Evolutionary conservation across 2,329 filamentous ascomycete genomes (phyloP), one percentile per base, ranked within the genome.

Genomic region (Calonectria pseudoturangicola): DNA sequence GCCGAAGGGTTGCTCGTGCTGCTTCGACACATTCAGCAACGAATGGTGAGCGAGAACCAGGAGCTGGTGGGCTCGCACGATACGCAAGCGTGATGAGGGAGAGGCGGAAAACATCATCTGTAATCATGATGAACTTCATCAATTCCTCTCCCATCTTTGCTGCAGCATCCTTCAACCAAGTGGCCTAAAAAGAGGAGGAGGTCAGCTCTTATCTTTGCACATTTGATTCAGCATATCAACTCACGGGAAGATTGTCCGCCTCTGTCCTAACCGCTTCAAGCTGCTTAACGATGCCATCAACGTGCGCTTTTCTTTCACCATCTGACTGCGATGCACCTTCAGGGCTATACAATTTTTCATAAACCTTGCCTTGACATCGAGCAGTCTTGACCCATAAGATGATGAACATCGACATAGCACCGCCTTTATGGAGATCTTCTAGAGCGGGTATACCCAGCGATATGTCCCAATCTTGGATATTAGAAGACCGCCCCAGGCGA

Each of bases 391-490:
- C 85, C 88, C 89, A 91, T 1, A 87, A 76, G 13, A 82, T 79
- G 71, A 88, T 88, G 10, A 85, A 84, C 27, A 81, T 81, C 6
- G 77, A 72, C 13, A 82, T 50, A 2, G 79, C 74, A 0, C 74
- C 77, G 16, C 78, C 77, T 7, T 80, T 77, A 4, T 80, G 76
- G 13, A 87, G 81, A 13, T 77, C 75, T 4, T 71, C 71, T 9
- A 64, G 84, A 85, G 33, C 80, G 73, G 76, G 79, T 75, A 75
- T 80, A 47, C 81, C 85, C 6, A 83, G 80, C 18, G 81, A 89
- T 69, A 92, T 88, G 72, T 92, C 90, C 80, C 88, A 91, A 75
- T 91, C 89, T 51, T 89, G 89, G 2, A 92, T 86, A 5, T 86
- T 85, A 0, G 89, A 88, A 0, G 89, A 83, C 18, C 85, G 86